These are phyloP conservation scores for Viola pubescens DNA, from an alignment of 441 rosid genomes.

Conservation along the genomic window DNA sequence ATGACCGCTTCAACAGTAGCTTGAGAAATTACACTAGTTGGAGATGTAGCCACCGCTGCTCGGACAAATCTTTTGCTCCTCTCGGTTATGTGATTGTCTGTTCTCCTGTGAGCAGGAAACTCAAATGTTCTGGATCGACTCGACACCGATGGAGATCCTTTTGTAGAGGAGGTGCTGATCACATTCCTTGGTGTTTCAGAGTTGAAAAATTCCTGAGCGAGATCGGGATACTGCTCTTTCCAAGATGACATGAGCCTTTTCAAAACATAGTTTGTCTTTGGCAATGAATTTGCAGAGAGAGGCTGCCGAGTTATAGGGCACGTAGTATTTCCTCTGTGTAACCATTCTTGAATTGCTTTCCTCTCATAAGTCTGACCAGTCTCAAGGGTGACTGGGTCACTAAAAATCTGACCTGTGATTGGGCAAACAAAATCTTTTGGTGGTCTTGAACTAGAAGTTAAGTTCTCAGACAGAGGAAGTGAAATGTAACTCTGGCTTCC, in stretches of 20 bases:
- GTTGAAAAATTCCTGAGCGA: constrained; percentile 48
- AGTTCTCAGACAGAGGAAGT: constrained; percentile 37
- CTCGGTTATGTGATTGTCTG: constrained; percentile 22
- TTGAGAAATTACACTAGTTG: constrained; percentile 61
- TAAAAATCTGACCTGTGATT: constrained; percentile 51
- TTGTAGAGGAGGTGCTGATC: constrained; percentile 25
- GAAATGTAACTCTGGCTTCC: constrained; percentile 43
- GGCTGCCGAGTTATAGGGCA: constrained; percentile 62
- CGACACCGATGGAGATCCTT: constrained; percentile 20
- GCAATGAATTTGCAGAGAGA: constrained; percentile 35
- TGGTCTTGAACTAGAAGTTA: constrained; percentile 35
- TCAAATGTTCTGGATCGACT: constrained; percentile 19
- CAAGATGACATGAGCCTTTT: constrained; percentile 61
- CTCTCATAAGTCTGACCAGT: constrained; percentile 71
- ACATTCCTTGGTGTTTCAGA: constrained; percentile 47
- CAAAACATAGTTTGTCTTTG: constrained; percentile 60
- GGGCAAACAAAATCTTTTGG: constrained; percentile 73
- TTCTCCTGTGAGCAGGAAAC: constrained; percentile 10
- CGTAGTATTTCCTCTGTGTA: constrained; percentile 46
- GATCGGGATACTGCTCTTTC: constrained; percentile 61
- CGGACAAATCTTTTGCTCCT: constrained; percentile 33
- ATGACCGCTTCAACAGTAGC: constrained; percentile 44
- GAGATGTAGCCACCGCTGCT: constrained; percentile 32
- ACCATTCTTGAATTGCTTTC: constrained; percentile 71
- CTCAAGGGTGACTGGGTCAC: constrained; percentile 72